Base-by-base conservation (phyloP, 345 rosid genomes). In the Iberis pinnata region DNA sequence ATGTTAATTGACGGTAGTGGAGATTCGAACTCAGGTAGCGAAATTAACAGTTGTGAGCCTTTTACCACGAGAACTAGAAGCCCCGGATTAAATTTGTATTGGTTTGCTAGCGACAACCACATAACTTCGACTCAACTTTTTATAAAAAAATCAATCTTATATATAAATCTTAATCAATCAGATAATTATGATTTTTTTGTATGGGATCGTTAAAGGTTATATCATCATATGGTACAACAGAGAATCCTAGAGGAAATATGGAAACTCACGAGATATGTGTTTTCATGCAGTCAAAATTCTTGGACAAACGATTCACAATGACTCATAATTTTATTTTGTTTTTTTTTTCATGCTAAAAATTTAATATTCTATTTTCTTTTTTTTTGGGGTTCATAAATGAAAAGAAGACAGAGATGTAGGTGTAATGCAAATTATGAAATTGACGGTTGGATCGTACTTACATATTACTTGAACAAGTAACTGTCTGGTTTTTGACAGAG, bases 191-290 rank as follows among this genome's bases (percentile, higher is more conserved):
- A 55, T 57, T 24, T 36, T 58, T 58, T 57, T 47, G 64, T 50
- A 43, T 26, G 41, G 45, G 44, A 64, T n/a, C n/a, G n/a, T 57
- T 56, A 49, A 56, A 64, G 51, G 69, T 56, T 26, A 8, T 49
- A 56, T 64, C 46, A 56, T 56, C 58, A 57, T 50, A 57, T 50
- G 47, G 53, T 57, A 58, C 64, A 49, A 18, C 56, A 57, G 70
- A 43, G 15, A 58, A 43, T n/a, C n/a, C n/a, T n/a, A n/a, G n/a
- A n/a, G n/a, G 59, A 65, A 43, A 43, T 43, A 35, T 14, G n/a
- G 58, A 58, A 57, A 50, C 9, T 65, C 70, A 65, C 64, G 64
- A 65, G 70, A 58, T 65, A 58, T 58, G 65, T 43, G 51, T 66
- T 32, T 58, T 51, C 39, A 37, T 58, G 35, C 26, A 37, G 49